phyloP scores from a whole-genome alignment of 2,329 filamentous ascomycete genomes.

The Madurella mycetomatis region DNA sequence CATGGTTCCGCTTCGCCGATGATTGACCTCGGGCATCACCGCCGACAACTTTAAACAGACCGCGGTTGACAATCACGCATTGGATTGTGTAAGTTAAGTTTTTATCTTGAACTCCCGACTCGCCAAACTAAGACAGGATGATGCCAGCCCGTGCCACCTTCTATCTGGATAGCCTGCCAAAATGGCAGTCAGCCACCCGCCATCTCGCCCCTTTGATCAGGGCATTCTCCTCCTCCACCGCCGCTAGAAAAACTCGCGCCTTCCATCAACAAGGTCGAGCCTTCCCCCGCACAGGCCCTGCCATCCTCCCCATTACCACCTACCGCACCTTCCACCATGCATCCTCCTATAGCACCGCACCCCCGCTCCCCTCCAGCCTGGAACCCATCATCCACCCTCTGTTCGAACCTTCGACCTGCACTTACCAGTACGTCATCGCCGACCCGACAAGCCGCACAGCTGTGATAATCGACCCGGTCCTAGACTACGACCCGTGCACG shows the following conservation, averaged over 20 bases:
- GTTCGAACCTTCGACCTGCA: slow-evolving; percentile 42
- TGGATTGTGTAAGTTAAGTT: no score
- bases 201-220: background rate
- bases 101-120: no score
- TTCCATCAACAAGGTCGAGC: background rate
- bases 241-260: background rate
- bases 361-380: background rate
- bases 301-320: background rate
- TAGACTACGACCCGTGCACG: slow-evolving; percentile 49
- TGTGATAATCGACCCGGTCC: slow-evolving; percentile 58
- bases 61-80: background rate
- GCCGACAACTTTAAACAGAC: background rate
- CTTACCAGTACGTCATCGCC: slow-evolving; percentile 58
- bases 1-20: background rate
- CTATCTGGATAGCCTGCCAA: background rate
- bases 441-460: slow-evolving; percentile 46
- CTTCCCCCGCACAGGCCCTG: no score
- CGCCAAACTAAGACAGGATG: background rate
- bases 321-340: background rate
- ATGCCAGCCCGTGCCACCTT: background rate
- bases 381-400: slow-evolving; percentile 37
- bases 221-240: no score
- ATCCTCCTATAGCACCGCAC: slow-evolving; percentile 1
- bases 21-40: background rate
- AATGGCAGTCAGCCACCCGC: background rate